phyloP scores from a whole-genome alignment of 305 asterid genomes.

The Euphrasia arctica region DNA sequence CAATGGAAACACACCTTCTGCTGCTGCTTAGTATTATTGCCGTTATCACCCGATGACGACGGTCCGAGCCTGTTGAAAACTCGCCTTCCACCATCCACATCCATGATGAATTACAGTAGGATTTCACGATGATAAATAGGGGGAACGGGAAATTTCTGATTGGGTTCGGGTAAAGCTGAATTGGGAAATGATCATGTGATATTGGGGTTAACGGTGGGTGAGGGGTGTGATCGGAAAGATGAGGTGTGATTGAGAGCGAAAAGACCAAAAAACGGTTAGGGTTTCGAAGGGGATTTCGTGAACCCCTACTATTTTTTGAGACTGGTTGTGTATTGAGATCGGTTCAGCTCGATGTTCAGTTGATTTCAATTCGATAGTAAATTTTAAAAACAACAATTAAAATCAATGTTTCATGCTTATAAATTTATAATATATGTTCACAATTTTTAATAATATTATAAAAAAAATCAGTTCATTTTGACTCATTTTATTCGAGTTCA shows the following conservation, averaged over 20 bases:
- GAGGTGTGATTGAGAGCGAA: not conserved
- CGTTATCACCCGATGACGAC: conserved; percentile 43
- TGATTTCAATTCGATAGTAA: too few relatives aligned
- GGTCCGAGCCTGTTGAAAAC: conserved; percentile 64
- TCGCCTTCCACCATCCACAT: conserved; percentile 70
- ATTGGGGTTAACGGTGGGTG: not conserved
- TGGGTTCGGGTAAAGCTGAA: not conserved
- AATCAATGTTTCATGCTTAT: too few relatives aligned
- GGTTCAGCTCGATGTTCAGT: too few relatives aligned
- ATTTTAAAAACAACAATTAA: too few relatives aligned
- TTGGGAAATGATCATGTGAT: conserved; percentile 27
- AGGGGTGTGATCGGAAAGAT: conserved; percentile 10
- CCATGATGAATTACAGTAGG: conserved; percentile 42
- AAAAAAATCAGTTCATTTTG: too few relatives aligned
- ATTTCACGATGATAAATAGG: not conserved
- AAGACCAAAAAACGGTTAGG: conserved; percentile 14
- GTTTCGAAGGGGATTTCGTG: conserved; percentile 23
- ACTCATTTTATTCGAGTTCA: too few relatives aligned
- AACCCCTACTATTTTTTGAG: conserved; percentile 26
- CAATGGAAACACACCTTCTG: conserved; percentile 75
- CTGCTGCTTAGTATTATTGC: conserved; percentile 34
- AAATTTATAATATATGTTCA: too few relatives aligned
- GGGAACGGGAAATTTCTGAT: not conserved
- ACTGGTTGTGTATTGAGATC: not conserved
- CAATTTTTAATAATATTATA: too few relatives aligned